Base-by-base conservation (phyloP, 768 basidiomycete genomes). In the Trametes punicea region DNA sequence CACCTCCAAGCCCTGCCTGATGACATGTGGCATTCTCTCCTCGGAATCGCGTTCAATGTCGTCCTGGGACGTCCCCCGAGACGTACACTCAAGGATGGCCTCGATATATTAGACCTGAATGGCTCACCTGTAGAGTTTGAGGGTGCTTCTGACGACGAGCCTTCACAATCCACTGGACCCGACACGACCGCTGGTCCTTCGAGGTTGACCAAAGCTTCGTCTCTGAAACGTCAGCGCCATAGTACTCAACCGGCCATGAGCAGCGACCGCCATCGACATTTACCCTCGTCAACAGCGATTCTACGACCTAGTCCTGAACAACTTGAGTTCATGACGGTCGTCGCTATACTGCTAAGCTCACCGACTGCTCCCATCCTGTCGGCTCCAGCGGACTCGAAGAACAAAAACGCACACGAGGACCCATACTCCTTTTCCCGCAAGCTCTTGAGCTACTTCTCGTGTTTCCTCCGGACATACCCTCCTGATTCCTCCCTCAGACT, bases 1-100 rank as follows among this genome's bases (percentile, higher is more conserved):
- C 94, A 98, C 70, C 74, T 95, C 52, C 88, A 95, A 40, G 83
- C 87, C 62, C 65, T 95, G 48, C 82, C 82, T 9, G 73, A 79
- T 31, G 72, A 74, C 1, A 71, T 62, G 29, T 98, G 96, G 96
- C 69, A 84, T 26, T 73, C 72, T 30, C 69, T 93, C 40, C 79
- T 88, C 31, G 81, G 84, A 62, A 71, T 91, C 36, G 81, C 80
- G 34, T 93, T 96, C 74, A 90, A 92, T 62, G 81, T 85, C 4
- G 75, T 94, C 21, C 71, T 98, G 4, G 83, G 79, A 10, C 86
- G 90, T 62, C 65, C 69, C 58, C 78, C 72, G 50, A 78, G 27
- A 68, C 70, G 46, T 65, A 55, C 26, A 10, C 62, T 73, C 41
- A 64, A 69, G n/a, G 74, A 73, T 44, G 61, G 67, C 20, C 62